These are phyloP conservation scores for Hemisphaericaspora xylanilytica DNA, from an alignment of 1,139 yeast species.

Conservation along the genomic window DNA sequence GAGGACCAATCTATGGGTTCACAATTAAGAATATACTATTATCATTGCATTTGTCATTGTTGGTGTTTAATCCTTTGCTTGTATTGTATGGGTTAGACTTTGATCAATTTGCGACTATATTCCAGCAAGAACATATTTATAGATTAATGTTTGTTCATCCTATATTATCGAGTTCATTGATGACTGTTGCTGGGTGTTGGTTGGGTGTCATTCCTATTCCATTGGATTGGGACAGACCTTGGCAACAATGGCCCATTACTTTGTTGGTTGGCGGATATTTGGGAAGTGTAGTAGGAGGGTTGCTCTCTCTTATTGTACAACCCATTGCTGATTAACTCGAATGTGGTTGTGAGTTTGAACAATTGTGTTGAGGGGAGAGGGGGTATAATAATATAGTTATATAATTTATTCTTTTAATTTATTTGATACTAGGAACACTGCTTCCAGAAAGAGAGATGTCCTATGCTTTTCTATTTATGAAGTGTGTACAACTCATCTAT, in stretches of 20 bases:
- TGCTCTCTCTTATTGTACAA: constrained; percentile 17
- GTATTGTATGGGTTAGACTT: constrained; percentile 58
- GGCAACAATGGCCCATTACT: constrained; percentile 98
- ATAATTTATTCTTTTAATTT: no score
- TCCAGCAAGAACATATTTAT: constrained; percentile 24
- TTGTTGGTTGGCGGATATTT: constrained; percentile 74
- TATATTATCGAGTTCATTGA: constrained; percentile 40
- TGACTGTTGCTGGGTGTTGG: constrained; percentile 79
- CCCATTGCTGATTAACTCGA: no score
- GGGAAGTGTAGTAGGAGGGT: constrained; percentile 64
- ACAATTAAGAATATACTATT: constrained; percentile 60
- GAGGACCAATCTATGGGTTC: constrained; percentile 73
- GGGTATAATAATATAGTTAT: background rate
- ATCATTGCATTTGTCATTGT: constrained; percentile 61
- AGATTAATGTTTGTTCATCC: constrained; percentile 31
- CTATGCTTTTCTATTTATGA: no score
- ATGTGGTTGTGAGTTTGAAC: background rate
- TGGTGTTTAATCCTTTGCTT: constrained; percentile 64
- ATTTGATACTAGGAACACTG: no score
- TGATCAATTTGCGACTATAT: constrained; percentile 23
- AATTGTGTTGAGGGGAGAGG: background rate
- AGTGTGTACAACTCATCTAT: no score
- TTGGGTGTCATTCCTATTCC: constrained; percentile 92
- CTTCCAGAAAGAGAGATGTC: no score
- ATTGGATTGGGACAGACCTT: constrained; percentile 94